A percentile compares a stretch with the other conserved stretches of the same genome.
phyloP scores from a whole-genome alignment of 2,329 filamentous ascomycete species.

The Cordyceps pruinosa region DNA sequence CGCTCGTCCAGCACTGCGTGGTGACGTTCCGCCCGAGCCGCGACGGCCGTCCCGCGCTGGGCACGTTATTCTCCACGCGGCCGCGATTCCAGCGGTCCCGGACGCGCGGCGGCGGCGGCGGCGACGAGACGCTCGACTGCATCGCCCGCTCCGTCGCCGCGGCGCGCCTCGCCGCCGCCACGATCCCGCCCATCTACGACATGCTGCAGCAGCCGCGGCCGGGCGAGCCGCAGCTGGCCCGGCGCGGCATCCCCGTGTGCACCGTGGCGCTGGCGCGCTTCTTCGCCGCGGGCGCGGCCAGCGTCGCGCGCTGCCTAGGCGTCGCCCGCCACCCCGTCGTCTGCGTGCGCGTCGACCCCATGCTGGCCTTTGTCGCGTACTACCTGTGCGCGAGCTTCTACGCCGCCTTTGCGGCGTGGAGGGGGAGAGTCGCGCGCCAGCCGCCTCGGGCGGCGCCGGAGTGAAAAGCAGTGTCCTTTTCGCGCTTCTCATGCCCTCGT shows the following conservation, averaged over 20 bases:
- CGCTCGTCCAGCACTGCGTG: conserved; percentile 7
- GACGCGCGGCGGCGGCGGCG: not conserved
- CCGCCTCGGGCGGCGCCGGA: not conserved
- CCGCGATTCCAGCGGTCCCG: not conserved
- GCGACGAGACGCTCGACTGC: conserved; percentile 3
- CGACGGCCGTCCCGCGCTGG: conserved; percentile 3
- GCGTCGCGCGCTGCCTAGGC: conserved; percentile 3
- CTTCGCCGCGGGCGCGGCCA: not conserved
- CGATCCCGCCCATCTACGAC: conserved; percentile 6
- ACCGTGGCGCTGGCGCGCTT: conserved; percentile 5
- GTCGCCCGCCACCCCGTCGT: not conserved
- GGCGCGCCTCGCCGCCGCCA: not conserved
- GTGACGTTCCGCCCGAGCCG: conserved; percentile 1
- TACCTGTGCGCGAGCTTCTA: conserved; percentile 3
- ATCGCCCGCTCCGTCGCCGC: conserved; percentile 1
- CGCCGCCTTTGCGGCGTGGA: not conserved
- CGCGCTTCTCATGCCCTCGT: not conserved
- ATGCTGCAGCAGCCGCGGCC: not conserved
- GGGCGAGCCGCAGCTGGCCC: not conserved
- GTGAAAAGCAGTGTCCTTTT: not conserved
- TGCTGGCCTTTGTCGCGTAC: conserved; percentile 6
- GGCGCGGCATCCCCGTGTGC: not conserved
- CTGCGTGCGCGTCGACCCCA: conserved; percentile 4
- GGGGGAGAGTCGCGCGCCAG: not conserved
- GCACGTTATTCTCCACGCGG: not conserved